Conservation (phyloP, 2,329 filamentous ascomycete species). For the Cladophialophora psammophila region DNA sequence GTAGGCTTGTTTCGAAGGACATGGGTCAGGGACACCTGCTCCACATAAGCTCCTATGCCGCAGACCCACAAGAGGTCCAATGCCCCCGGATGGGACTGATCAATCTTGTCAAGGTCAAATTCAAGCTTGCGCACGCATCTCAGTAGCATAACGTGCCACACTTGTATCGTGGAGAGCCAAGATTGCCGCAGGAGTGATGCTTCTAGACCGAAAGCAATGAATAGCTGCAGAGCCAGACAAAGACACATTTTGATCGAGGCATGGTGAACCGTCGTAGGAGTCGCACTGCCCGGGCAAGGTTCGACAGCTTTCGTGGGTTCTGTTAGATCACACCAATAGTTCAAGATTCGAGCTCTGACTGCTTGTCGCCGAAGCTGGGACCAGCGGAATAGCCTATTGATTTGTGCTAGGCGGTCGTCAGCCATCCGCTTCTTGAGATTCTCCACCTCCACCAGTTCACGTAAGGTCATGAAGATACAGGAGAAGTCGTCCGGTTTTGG, state of each 20-base stretch:
- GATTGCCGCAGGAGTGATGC: conserved; percentile 2
- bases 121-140: conserved; percentile 17
- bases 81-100: background rate
- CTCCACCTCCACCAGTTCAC: conserved; percentile 8
- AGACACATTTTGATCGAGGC: conserved; percentile 20
- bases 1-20: background rate
- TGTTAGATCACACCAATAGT: conserved; percentile 21
- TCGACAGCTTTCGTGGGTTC: conserved; percentile 12
- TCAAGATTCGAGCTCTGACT: conserved; percentile 8
- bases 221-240: conserved; percentile 14
- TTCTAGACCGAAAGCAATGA: conserved; percentile 6
- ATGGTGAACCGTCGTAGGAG: conserved; percentile 15
- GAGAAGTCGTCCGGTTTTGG: background rate
- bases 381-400: conserved; percentile 12
- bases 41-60: conserved; percentile 15
- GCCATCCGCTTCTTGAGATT: background rate
- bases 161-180: conserved; percentile 11
- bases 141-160: conserved; percentile 22
- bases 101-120: conserved; percentile 16
- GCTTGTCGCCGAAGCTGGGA: conserved; percentile 12
- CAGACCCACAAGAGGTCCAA: conserved; percentile 18
- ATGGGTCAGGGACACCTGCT: conserved; percentile 6
- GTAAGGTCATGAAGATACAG: conserved; percentile 3
- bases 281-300: background rate
- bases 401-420: background rate